Percentiles rank a stretch among this genome's conserved stretches.
These are phyloP conservation scores for Pilaira anomala DNA, from an alignment of 192 early-diverging fungal genomes.

Conservation along the genomic window DNA sequence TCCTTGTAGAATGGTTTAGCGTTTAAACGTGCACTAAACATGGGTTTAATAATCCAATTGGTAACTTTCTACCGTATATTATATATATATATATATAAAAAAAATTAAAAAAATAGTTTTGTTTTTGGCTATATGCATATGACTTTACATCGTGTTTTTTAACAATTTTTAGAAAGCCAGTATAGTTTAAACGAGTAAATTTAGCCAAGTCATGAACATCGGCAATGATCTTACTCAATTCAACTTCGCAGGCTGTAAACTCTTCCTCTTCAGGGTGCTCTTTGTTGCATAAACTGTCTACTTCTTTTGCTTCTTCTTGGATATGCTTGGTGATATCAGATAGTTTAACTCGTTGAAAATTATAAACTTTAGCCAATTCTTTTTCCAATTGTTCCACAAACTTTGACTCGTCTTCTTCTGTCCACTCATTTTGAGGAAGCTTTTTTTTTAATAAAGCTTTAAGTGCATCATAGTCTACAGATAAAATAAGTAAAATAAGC, in stretches of 20 bases:
- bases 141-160: slow-evolving; percentile 91
- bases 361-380: slow-evolving; percentile 87
- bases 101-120: slow-evolving; percentile 8
- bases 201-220: slow-evolving; percentile 83
- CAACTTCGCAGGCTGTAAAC: slow-evolving; percentile 60
- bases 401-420: slow-evolving; percentile 75
- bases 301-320: slow-evolving; percentile 60
- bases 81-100: slow-evolving; percentile 8
- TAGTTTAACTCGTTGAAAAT: slow-evolving; percentile 73
- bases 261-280: slow-evolving; percentile 52
- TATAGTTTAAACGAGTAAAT: slow-evolving; percentile 79
- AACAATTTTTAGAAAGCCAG: slow-evolving; percentile 88
- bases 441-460: slow-evolving; percentile 78
- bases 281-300: slow-evolving; percentile 50
- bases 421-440: slow-evolving; percentile 61
- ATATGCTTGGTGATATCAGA: slow-evolving; percentile 70
- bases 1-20: slow-evolving; percentile 80
- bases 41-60: slow-evolving; percentile 72
- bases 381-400: slow-evolving; percentile 86
- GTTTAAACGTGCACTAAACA: slow-evolving; percentile 80
- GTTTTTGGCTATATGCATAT: too few species aligned
- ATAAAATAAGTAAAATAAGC: too few species aligned
- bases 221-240: slow-evolving; percentile 70
- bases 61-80: slow-evolving; percentile 71
- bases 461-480: slow-evolving; percentile 74